These are phyloP conservation scores for Tubosaeta brunneosetosa DNA, from an alignment of 768 basidiomycete genomes.

Conservation along the genomic window DNA sequence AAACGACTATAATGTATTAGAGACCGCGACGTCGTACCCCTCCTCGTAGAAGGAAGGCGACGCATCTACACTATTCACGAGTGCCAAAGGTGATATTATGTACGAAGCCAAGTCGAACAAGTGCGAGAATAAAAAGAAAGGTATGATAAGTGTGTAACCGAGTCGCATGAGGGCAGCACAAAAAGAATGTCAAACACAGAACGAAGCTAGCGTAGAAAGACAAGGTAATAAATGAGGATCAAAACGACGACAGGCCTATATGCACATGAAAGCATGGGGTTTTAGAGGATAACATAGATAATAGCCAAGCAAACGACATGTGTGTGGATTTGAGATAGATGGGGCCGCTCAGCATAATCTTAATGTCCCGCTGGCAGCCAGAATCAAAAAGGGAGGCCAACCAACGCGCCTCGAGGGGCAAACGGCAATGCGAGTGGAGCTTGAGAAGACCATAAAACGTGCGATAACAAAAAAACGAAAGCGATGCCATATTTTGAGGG, in stretches of 20 bases:
- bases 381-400: conserved; percentile 9
- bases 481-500: conserved; percentile 19
- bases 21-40: conserved; percentile 15
- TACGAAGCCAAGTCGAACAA: conserved; percentile 21
- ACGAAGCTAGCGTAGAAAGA: conserved; percentile 12
- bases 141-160: conserved; percentile 11
- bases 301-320: conserved; percentile 20
- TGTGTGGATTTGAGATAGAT: conserved; percentile 14
- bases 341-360: conserved; percentile 20
- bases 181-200: conserved; percentile 6
- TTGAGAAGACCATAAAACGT: conserved; percentile 17
- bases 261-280: conserved; percentile 27
- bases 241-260: conserved; percentile 20
- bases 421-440: conserved; percentile 21
- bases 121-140: conserved; percentile 13
- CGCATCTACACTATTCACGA: conserved; percentile 27
- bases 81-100: conserved; percentile 29
- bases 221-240: conserved; percentile 25
- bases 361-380: conserved; percentile 21
- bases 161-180: conserved; percentile 14
- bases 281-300: conserved; percentile 24
- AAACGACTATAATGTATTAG: conserved; percentile 36
- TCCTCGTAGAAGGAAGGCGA: background rate
- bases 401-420: conserved; percentile 8
- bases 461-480: conserved; percentile 29